phyloP scores from a whole-genome alignment of 306 rosid species.

The Senna tora region DNA sequence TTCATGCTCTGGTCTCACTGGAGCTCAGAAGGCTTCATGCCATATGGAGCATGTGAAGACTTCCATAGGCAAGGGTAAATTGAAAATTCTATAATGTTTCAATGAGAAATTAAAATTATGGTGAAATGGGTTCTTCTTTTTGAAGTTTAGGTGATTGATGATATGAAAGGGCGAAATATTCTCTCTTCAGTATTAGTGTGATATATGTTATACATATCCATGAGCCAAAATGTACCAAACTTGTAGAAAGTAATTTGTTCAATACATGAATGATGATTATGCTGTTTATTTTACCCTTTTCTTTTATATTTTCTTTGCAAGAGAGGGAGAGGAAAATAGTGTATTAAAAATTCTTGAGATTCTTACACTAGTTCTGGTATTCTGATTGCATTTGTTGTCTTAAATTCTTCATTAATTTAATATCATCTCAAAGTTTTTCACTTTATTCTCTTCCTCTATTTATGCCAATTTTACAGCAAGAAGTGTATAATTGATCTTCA shows the following conservation, averaged over 20 bases:
- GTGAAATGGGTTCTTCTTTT: constrained; percentile 4
- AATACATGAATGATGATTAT: constrained; percentile 32
- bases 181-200: constrained; percentile 31
- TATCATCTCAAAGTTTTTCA: no score
- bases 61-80: constrained; percentile 68
- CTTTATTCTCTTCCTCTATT: no score
- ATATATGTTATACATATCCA: constrained; percentile 31
- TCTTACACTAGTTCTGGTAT: not conserved
- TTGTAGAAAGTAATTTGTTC: constrained; percentile 32
- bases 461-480: not conserved
- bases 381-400: not conserved
- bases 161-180: constrained; percentile 30
- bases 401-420: no score
- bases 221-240: constrained; percentile 40
- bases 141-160: constrained; percentile 33
- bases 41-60: constrained; percentile 71
- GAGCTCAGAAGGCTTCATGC: constrained; percentile 65
- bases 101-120: not conserved
- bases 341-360: no score
- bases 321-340: not conserved
- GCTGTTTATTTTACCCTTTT: constrained; percentile 5
- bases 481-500: not conserved
- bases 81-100: constrained; percentile 67
- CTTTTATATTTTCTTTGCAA: not conserved
- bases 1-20: constrained; percentile 66